phyloP scores from a whole-genome alignment of 257 asterid species.

The Capsicum rhomboideum region DNA sequence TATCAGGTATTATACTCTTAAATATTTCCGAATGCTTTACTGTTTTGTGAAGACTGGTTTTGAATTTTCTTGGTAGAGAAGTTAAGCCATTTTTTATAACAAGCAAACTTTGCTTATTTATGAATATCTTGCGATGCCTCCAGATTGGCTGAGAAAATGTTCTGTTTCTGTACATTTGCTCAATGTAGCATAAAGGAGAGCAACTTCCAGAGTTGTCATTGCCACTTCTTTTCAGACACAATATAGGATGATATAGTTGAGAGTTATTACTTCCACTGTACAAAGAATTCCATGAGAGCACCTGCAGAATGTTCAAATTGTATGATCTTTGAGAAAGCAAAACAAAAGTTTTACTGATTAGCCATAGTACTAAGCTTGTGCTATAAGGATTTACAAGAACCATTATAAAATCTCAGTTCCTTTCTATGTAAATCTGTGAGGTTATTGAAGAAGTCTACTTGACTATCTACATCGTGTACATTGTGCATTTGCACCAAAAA shows the following conservation, averaged over 20 bases:
- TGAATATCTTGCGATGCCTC: slow-evolving; percentile 28
- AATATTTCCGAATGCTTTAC: slow-evolving; percentile 18
- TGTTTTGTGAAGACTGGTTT: slow-evolving; percentile 19
- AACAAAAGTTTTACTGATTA: neutral
- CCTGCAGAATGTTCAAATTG: slow-evolving; percentile 20
- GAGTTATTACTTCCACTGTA: slow-evolving; percentile 17
- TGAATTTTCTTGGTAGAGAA: slow-evolving; percentile 22
- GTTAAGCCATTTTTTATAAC: slow-evolving; percentile 18
- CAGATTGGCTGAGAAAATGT: slow-evolving; percentile 17
- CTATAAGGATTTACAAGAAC: neutral
- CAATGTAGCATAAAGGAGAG: neutral
- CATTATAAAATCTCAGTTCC: neutral
- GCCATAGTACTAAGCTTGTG: neutral
- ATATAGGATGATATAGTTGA: slow-evolving; percentile 19
- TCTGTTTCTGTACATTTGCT: slow-evolving; percentile 14
- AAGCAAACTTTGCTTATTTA: slow-evolving; percentile 18
- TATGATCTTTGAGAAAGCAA: neutral
- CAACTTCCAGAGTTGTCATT: neutral
- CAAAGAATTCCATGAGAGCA: slow-evolving; percentile 24
- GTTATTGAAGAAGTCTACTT: neutral
- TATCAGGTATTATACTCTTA: slow-evolving; percentile 17
- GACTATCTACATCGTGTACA: neutral
- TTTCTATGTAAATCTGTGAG: neutral
- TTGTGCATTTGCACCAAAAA: neutral
- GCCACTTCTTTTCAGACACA: slow-evolving; percentile 13